Conservation (phyloP, 2,329 filamentous ascomycete species). For the Colletotrichum filicis region DNA sequence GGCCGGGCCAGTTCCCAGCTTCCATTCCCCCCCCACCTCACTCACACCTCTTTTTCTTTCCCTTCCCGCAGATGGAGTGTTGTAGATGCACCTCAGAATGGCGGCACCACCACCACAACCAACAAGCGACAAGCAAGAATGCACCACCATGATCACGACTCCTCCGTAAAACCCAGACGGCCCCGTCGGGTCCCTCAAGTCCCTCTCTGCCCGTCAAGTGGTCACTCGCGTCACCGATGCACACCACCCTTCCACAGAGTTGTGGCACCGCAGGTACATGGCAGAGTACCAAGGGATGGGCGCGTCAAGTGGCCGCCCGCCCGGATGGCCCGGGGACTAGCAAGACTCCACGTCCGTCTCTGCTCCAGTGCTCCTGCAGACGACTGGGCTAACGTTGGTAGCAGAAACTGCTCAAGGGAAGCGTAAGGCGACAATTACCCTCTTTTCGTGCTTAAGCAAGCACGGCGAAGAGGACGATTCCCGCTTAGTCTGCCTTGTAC, state of each 20-base stretch:
- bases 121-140: not conserved
- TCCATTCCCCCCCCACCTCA: conserved; percentile 37
- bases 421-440: not conserved
- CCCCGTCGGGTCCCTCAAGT: not conserved
- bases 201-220: not conserved
- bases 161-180: conserved; percentile 3
- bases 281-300: not conserved
- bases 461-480: not conserved
- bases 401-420: not conserved
- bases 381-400: conserved; percentile 7
- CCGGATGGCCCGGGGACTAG: conserved; percentile 37
- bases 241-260: not conserved
- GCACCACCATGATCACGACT: not conserved
- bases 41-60: conserved; percentile 9
- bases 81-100: conserved; percentile 19
- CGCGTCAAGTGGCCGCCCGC: conserved; percentile 14
- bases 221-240: conserved; percentile 16
- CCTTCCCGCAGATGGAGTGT: conserved; percentile 10
- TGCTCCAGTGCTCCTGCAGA: not conserved
- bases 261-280: conserved; percentile 9
- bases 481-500: not conserved
- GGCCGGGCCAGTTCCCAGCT: conserved; percentile 38
- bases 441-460: not conserved
- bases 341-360: conserved; percentile 31
- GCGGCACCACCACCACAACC: not conserved